These are phyloP conservation scores for Mrakiaceae sp. DNA, from an alignment of 1,284 basidiomycete species.

Conservation along the genomic window DNA sequence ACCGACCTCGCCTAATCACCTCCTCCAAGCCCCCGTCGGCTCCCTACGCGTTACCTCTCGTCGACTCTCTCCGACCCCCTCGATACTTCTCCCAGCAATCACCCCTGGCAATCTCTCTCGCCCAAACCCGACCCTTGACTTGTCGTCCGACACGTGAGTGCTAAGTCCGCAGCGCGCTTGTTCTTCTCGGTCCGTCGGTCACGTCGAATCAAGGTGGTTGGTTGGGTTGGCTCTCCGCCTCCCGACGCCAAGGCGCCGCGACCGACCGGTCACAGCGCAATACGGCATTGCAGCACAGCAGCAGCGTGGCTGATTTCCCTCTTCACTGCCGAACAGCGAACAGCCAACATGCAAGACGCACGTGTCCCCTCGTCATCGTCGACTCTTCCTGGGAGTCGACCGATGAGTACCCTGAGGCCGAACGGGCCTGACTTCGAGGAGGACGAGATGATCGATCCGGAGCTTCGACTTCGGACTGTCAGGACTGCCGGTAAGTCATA, in stretches of 20 bases:
- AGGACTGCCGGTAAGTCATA: conserved; percentile 79
- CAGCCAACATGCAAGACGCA: not conserved
- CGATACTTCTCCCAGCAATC: not conserved
- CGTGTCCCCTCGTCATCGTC: no score
- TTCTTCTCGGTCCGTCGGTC: no score
- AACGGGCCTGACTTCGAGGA: conserved; percentile 6
- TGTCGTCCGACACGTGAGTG: no score
- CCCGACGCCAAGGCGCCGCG: no score
- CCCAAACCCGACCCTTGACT: no score
- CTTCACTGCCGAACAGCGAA: not conserved
- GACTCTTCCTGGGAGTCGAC: not conserved
- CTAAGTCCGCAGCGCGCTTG: no score
- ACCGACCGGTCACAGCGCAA: no score
- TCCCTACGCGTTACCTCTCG: not conserved
- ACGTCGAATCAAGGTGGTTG: no score
- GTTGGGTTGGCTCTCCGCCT: no score
- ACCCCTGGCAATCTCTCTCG: no score
- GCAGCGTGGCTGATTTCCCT: not conserved
- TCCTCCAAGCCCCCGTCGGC: not conserved
- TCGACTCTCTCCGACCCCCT: not conserved
- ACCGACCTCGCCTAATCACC: not conserved
- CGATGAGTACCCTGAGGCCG: not conserved
- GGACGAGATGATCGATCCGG: conserved; percentile 59
- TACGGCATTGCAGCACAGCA: no score
- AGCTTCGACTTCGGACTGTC: conserved; percentile 72